These are phyloP conservation scores for Phytomonas francai DNA, from an alignment of 208 protist species.

Conservation along the genomic window DNA sequence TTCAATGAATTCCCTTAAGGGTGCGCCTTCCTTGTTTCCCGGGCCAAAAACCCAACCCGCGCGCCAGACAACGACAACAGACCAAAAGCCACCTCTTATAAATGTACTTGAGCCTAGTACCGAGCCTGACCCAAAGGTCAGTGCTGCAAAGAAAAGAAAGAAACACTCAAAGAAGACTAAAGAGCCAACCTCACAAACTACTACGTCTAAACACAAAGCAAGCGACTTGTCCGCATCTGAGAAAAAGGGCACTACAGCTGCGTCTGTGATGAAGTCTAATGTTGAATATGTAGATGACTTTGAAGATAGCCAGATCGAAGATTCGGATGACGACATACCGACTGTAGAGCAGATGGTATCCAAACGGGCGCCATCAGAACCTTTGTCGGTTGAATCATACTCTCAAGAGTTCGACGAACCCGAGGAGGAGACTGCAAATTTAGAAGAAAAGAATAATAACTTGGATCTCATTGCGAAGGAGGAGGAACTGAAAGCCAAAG, in stretches of 20 bases:
- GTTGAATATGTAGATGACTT: conserved; percentile 23
- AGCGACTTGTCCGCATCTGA: conserved; percentile 13
- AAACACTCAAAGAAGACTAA: conserved; percentile 25
- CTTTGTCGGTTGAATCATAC: background rate
- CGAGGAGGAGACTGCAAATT: background rate
- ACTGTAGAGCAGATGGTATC: background rate
- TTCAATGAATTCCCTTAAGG: background rate
- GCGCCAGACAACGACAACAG: background rate
- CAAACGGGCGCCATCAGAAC: background rate
- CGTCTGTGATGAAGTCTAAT: background rate
- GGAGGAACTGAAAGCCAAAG: background rate
- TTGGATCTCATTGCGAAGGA: background rate
- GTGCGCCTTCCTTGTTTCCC: background rate
- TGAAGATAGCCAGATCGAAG: conserved; percentile 13
- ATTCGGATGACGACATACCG: background rate
- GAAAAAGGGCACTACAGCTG: conserved; percentile 8
- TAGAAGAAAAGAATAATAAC: background rate
- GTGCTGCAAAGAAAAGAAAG: conserved; percentile 24
- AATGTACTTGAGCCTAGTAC: conserved; percentile 22
- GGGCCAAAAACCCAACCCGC: background rate
- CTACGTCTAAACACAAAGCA: conserved; percentile 6
- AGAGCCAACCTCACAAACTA: conserved; percentile 6
- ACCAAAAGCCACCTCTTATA: background rate
- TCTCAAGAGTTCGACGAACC: background rate
- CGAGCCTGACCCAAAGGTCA: conserved; percentile 29